Percentiles rank a stretch among this genome's conserved stretches.
These are phyloP conservation scores for Malassezia yamatoensis DNA, from an alignment of 1,284 basidiomycete genomes.

Conservation along the genomic window DNA sequence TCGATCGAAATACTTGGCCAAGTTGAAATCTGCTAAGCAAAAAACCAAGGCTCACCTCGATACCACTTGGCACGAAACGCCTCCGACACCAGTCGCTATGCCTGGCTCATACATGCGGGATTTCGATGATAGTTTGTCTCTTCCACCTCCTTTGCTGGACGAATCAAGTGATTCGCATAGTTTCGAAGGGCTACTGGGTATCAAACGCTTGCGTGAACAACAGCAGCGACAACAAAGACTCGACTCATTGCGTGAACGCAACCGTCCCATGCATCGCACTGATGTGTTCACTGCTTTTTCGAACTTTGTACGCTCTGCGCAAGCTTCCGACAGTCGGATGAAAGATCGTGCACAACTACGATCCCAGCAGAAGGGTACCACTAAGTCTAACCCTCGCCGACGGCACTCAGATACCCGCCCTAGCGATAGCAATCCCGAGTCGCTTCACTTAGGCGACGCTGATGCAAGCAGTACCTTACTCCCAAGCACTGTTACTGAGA, in stretches of 20 bases:
- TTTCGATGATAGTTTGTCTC: conserved; percentile 33
- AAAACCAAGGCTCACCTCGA: no score
- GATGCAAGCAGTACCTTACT: no score
- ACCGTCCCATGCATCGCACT: conserved; percentile 39
- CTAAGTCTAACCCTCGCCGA: no score
- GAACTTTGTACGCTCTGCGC: conserved; percentile 44
- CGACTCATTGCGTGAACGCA: conserved; percentile 30
- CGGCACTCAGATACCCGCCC: no score
- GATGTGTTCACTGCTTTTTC: conserved; percentile 35
- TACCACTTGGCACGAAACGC: background rate
- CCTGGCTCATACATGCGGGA: conserved; percentile 37
- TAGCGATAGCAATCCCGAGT: no score
- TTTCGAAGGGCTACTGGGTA: conserved; percentile 37
- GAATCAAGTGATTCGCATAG: conserved; percentile 28
- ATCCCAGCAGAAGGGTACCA: no score
- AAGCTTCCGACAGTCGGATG: conserved; percentile 29
- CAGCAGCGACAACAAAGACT: conserved; percentile 29
- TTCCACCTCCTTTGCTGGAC: conserved; percentile 41
- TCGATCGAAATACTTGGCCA: no score
- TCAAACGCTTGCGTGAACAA: conserved; percentile 36
- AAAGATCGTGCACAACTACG: no score
- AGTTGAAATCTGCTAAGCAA: no score
- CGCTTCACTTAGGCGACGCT: no score
- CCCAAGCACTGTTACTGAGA: no score
- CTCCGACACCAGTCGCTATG: conserved; percentile 41